These are phyloP conservation scores for Rhynchosporium graminicola DNA, from an alignment of 2,329 filamentous ascomycete genomes.

Conservation along the genomic window DNA sequence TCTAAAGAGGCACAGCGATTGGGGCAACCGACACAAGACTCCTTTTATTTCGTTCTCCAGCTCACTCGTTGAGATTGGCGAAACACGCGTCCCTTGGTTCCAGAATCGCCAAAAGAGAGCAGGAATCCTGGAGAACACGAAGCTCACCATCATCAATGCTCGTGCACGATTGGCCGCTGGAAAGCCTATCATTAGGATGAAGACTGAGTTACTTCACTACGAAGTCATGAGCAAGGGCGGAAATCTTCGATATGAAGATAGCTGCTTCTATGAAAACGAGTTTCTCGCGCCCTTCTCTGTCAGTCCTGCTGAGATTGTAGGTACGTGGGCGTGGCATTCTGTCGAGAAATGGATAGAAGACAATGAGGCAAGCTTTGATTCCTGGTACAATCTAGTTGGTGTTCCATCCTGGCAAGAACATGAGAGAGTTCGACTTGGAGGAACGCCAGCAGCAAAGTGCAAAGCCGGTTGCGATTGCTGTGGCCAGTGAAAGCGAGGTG, in stretches of 20 bases:
- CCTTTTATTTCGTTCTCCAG: neutral
- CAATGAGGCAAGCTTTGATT: neutral
- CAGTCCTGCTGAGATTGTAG: constrained; percentile 3
- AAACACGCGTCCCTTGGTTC: neutral
- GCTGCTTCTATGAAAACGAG: neutral
- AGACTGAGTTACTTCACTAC: constrained; percentile 2
- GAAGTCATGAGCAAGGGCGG: neutral
- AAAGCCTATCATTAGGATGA: neutral
- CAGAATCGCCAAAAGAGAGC: neutral
- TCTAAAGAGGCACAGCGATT: neutral
- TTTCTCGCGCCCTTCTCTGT: neutral
- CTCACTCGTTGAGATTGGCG: neutral
- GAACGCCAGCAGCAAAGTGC: neutral
- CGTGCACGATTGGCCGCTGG: neutral
- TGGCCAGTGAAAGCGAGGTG: neutral
- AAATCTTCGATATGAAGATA: neutral
- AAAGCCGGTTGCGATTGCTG: constrained; percentile 2
- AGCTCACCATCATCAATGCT: constrained; percentile 9
- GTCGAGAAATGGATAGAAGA: neutral
- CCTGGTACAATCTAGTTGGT: neutral
- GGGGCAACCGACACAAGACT: constrained; percentile 5
- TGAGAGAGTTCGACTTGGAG: constrained; percentile 1
- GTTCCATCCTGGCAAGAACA: constrained; percentile 8
- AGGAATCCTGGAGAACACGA: neutral
- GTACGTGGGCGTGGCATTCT: neutral